These are phyloP conservation scores for Thoreauomyces humboldtii DNA, from an alignment of 192 early-diverging fungal genomes.

Conservation along the genomic window DNA sequence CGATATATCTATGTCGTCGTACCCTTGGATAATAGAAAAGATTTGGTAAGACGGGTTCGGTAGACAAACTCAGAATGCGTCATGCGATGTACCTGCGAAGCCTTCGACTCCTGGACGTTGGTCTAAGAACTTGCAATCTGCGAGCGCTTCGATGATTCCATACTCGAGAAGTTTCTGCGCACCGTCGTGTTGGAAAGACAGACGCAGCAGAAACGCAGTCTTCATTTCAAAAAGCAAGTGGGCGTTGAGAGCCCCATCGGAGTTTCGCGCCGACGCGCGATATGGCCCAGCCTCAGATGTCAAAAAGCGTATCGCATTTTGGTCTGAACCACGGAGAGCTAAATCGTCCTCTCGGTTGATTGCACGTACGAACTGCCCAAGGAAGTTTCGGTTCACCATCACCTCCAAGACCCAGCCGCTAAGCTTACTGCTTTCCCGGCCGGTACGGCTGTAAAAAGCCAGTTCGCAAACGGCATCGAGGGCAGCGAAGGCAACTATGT, in stretches of 20 bases:
- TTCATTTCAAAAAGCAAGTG: constrained; percentile 72
- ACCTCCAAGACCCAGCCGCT: constrained; percentile 33
- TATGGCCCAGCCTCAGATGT: not conserved
- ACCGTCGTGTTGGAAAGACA: constrained; percentile 71
- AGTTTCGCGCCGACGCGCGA: too few relatives aligned
- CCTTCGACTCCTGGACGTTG: constrained; percentile 56
- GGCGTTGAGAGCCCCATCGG: constrained; percentile 47
- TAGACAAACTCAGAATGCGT: too few relatives aligned
- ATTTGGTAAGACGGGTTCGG: too few relatives aligned
- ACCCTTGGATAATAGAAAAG: not conserved
- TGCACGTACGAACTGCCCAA: constrained; percentile 44
- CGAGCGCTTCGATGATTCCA: constrained; percentile 75
- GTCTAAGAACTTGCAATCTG: constrained; percentile 71
- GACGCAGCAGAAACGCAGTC: constrained; percentile 76
- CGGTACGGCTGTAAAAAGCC: constrained; percentile 4
- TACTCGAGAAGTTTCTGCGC: constrained; percentile 74
- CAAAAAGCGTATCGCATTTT: not conserved
- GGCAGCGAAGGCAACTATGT: constrained; percentile 78
- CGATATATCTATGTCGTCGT: not conserved
- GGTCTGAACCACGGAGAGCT: constrained; percentile 25
- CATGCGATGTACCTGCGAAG: too few relatives aligned
- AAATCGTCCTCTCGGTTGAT: constrained; percentile 41
- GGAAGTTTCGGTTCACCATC: constrained; percentile 45
- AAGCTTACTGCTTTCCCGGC: constrained; percentile 12
- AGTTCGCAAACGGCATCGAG: constrained; percentile 65